phyloP scores from a whole-genome alignment of 371 early-diverging fungal genomes.

The Apophysomyces elegans region DNA sequence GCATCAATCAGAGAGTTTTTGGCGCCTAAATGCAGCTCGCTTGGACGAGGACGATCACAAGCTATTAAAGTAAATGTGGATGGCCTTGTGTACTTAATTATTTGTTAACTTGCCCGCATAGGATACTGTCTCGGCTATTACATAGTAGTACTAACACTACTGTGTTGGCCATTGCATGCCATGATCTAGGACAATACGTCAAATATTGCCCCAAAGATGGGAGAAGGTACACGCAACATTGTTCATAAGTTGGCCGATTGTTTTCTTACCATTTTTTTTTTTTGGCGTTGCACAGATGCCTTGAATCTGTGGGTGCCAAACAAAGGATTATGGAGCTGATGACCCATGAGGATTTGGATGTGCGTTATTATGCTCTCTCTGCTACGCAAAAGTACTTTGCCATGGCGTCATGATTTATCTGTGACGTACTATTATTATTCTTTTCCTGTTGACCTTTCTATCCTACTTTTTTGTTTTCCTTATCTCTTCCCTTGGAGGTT shows the following conservation, averaged over 20 bases:
- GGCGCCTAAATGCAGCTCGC: conserved; percentile 82
- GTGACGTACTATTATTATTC: too few relatives aligned
- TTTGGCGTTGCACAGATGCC: conserved; percentile 46
- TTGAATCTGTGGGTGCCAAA: conserved; percentile 90
- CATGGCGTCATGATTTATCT: neutral
- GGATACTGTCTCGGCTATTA: conserved; percentile 67
- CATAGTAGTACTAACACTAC: conserved; percentile 60
- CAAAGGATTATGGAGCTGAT: conserved; percentile 92
- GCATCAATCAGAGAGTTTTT: conserved; percentile 90
- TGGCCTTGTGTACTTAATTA: too few relatives aligned
- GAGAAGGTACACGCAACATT: conserved; percentile 62
- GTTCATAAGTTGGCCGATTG: neutral
- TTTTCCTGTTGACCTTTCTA: neutral
- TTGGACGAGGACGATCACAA: conserved; percentile 79
- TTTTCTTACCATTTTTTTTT: too few relatives aligned
- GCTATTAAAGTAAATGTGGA: conserved; percentile 60
- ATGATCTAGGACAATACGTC: conserved; percentile 93
- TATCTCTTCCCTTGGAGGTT: too few relatives aligned
- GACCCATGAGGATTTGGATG: conserved; percentile 81
- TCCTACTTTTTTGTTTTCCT: too few relatives aligned
- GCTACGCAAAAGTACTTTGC: conserved; percentile 78
- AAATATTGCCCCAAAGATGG: conserved; percentile 78
- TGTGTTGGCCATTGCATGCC: conserved; percentile 85
- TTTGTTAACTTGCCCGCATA: conserved; percentile 16
- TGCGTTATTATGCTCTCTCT: conserved; percentile 85